Percentiles rank a stretch among this genome's conserved stretches.
Evolutionary conservation across 2,329 filamentous ascomycete genomes (phyloP).

Genomic region (Colletotrichum graminicola): DNA sequence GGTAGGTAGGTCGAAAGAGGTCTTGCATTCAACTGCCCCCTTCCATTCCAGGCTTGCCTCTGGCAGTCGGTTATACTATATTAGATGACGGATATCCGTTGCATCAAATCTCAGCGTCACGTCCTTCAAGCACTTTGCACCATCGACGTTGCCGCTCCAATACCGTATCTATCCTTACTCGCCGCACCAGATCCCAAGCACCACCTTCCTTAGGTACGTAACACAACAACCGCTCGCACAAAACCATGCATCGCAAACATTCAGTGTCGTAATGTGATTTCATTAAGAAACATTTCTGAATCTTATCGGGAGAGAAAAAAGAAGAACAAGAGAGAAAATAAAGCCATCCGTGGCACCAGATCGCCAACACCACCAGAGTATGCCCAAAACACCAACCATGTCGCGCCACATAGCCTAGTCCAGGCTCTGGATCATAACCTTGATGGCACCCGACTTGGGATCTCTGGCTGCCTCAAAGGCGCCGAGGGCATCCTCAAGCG

Average conservation of each 20-base stretch:
- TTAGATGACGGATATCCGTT: neutral
- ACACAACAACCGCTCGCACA: neutral
- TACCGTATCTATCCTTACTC: neutral
- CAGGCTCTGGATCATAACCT: conserved; percentile 90
- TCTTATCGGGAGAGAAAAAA: conserved; percentile 18
- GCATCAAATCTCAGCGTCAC: neutral
- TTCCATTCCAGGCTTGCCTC: too few relatives aligned
- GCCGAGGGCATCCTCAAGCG: conserved; percentile 86
- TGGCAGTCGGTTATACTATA: neutral
- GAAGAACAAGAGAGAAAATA: conserved; percentile 5
- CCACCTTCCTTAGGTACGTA: neutral
- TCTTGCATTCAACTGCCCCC: too few relatives aligned
- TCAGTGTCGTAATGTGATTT: neutral
- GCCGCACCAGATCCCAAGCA: neutral
- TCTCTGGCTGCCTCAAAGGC: conserved; percentile 92
- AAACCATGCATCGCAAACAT: neutral
- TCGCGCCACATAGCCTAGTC: conserved; percentile 53
- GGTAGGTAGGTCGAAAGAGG: neutral
- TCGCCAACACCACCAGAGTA: conserved; percentile 35
- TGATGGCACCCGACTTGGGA: conserved; percentile 94
- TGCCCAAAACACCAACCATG: conserved; percentile 40
- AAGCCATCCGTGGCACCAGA: conserved; percentile 39
- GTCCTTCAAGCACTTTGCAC: neutral
- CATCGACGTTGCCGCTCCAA: neutral
- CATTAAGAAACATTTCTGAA: conserved; percentile 27